These are phyloP conservation scores for Fusarium beomiforme DNA, from an alignment of 2,329 filamentous ascomycete species.

Conservation along the genomic window DNA sequence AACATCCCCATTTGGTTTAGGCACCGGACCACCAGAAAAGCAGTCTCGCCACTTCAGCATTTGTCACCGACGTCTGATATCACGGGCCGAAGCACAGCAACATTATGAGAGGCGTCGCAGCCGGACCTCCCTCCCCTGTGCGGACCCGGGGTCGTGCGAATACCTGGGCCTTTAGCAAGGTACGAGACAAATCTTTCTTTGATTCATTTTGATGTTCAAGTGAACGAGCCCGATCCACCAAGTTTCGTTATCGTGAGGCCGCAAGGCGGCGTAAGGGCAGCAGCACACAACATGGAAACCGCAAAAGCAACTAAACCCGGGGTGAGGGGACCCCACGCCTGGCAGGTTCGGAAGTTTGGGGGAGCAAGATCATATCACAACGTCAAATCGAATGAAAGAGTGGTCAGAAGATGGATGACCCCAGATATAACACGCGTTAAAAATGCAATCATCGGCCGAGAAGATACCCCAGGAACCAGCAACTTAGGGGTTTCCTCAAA, in stretches of 20 bases:
- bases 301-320: constrained; percentile 22
- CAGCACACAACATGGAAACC: background rate
- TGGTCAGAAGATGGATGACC: constrained; percentile 25
- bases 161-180: constrained; percentile 56
- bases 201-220: constrained; percentile 26
- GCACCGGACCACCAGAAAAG: background rate
- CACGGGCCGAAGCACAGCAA: constrained; percentile 1
- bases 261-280: constrained; percentile 41
- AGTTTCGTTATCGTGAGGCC: constrained; percentile 27
- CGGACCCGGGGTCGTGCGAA: constrained; percentile 48
- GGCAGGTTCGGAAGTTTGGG: constrained; percentile 5
- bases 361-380: background rate
- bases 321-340: constrained; percentile 34
- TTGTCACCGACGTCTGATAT: constrained; percentile 9
- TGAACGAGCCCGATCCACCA: constrained; percentile 38
- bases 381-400: constrained; percentile 15
- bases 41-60: constrained; percentile 12
- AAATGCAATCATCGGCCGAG: constrained; percentile 41
- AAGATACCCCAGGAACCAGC: constrained; percentile 7
- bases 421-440: constrained; percentile 28
- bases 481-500: constrained; percentile 8
- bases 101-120: constrained; percentile 49
- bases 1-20: background rate
- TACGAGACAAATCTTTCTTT: constrained; percentile 35
- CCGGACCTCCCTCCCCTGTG: constrained; percentile 48